These are phyloP conservation scores for Houttuynia cordata DNA, from an alignment of 164 flowering plant species.

Conservation along the genomic window DNA sequence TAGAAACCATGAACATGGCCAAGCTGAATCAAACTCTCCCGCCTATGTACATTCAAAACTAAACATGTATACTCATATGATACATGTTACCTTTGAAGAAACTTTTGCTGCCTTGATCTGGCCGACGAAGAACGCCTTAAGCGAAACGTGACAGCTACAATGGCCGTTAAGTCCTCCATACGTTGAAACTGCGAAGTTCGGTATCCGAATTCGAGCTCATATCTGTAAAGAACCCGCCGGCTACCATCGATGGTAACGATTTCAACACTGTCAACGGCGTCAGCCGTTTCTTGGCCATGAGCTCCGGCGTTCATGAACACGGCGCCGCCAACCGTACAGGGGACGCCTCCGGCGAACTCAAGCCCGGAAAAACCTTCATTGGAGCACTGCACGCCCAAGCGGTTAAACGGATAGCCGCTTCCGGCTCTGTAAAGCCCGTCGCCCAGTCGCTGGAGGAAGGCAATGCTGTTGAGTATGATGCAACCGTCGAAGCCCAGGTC, in stretches of 20 bases:
- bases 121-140: constrained; percentile 22
- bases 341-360: constrained; percentile 46
- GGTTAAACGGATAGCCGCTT: constrained; percentile 34
- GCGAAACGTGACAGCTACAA: constrained; percentile 33
- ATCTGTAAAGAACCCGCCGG: constrained; percentile 11
- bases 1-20: neutral
- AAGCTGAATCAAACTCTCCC: too few relatives aligned
- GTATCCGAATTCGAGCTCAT: constrained; percentile 32
- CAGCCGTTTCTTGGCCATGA: constrained; percentile 35
- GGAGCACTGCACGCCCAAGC: constrained; percentile 24
- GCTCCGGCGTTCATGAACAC: constrained; percentile 51
- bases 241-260: constrained; percentile 26
- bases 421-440: constrained; percentile 33
- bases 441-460: constrained; percentile 27
- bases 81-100: constrained; percentile 21
- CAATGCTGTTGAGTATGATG: constrained; percentile 28
- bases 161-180: constrained; percentile 37
- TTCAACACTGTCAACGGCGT: constrained; percentile 27
- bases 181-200: constrained; percentile 30
- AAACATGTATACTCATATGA: too few relatives aligned
- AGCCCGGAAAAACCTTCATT: constrained; percentile 37
- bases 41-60: too few relatives aligned
- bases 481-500: constrained; percentile 46
- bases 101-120: constrained; percentile 17
- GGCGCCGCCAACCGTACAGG: constrained; percentile 45